phyloP scores from a whole-genome alignment of 2,329 filamentous ascomycete species.

The Scortechinia acanthostroma region DNA sequence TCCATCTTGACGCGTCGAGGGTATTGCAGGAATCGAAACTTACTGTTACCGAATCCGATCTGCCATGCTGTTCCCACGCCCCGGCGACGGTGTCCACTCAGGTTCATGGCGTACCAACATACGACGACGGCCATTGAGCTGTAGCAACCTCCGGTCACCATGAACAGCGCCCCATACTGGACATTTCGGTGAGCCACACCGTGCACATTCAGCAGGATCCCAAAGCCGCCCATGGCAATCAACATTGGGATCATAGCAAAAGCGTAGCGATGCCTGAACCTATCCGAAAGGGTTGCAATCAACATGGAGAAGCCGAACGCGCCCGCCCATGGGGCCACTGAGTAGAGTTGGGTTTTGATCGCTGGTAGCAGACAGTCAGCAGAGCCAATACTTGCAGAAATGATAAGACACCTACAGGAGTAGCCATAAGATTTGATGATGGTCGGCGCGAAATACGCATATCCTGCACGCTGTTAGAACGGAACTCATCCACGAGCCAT shows the following conservation, averaged over 20 bases:
- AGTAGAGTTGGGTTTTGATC: slow-evolving; percentile 49
- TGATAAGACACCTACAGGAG: slow-evolving; percentile 14
- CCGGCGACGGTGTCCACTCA: slow-evolving; percentile 65
- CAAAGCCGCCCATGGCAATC: slow-evolving; percentile 68
- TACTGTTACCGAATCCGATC: slow-evolving; percentile 66
- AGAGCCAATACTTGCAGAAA: too few relatives aligned
- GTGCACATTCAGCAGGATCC: slow-evolving; percentile 67
- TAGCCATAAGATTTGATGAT: slow-evolving; percentile 67
- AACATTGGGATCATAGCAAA: slow-evolving; percentile 66
- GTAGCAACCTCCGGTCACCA: slow-evolving; percentile 75
- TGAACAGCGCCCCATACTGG: slow-evolving; percentile 75
- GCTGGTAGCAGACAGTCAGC: slow-evolving; percentile 14
- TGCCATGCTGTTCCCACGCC: slow-evolving; percentile 71
- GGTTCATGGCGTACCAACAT: slow-evolving; percentile 78
- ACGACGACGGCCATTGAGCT: slow-evolving; percentile 83
- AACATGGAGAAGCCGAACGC: slow-evolving; percentile 76
- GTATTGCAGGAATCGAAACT: neutral
- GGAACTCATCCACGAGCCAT: slow-evolving; percentile 3
- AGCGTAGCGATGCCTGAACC: slow-evolving; percentile 62
- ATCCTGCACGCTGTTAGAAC: slow-evolving; percentile 18
- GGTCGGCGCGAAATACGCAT: slow-evolving; percentile 70
- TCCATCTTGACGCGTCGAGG: neutral
- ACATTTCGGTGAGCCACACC: slow-evolving; percentile 42
- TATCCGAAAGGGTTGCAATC: slow-evolving; percentile 68
- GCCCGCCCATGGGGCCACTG: slow-evolving; percentile 51